Percentiles rank a stretch among this genome's conserved stretches.
Conservation (phyloP, 768 basidiomycete genomes). For the Suillus brevipes region DNA sequence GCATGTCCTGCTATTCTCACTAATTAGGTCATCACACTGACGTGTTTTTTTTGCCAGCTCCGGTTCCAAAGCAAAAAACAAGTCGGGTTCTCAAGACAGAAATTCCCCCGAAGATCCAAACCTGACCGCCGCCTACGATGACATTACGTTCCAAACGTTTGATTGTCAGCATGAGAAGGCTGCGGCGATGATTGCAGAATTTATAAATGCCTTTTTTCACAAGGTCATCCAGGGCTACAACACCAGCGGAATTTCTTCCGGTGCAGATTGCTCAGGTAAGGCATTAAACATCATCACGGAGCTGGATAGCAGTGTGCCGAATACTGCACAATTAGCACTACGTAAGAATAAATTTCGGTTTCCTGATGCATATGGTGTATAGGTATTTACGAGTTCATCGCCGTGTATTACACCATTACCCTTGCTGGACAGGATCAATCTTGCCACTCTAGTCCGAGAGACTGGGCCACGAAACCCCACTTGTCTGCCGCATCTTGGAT, state of each 20-base stretch:
- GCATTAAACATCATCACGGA: not conserved
- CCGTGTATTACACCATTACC: not conserved
- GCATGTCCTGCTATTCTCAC: conserved; percentile 43
- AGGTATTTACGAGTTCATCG: not conserved
- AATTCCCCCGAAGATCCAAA: conserved; percentile 38
- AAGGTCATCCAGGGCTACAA: not conserved
- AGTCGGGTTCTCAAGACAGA: conserved; percentile 85
- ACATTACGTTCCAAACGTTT: conserved; percentile 1
- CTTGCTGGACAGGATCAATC: conserved; percentile 15
- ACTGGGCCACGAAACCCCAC: conserved; percentile 73
- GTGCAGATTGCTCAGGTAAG: not conserved
- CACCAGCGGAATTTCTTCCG: not conserved
- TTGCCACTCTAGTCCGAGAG: conserved; percentile 50
- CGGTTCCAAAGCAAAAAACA: conserved; percentile 83
- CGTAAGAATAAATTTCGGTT: not conserved
- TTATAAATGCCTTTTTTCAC: not conserved
- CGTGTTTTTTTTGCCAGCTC: conserved; percentile 53
- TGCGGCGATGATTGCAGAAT: not conserved
- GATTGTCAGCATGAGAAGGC: conserved; percentile 1
- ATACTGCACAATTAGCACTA: not conserved
- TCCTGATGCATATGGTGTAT: not conserved
- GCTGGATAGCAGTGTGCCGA: not conserved
- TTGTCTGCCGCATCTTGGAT: conserved; percentile 78
- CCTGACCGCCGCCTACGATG: not conserved
- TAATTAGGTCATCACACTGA: conserved; percentile 9